Evolutionary conservation across 2,329 filamentous ascomycete genomes (phyloP), one percentile per base, ranked within the genome.

Genomic region (Hyphodiscus sp.): DNA sequence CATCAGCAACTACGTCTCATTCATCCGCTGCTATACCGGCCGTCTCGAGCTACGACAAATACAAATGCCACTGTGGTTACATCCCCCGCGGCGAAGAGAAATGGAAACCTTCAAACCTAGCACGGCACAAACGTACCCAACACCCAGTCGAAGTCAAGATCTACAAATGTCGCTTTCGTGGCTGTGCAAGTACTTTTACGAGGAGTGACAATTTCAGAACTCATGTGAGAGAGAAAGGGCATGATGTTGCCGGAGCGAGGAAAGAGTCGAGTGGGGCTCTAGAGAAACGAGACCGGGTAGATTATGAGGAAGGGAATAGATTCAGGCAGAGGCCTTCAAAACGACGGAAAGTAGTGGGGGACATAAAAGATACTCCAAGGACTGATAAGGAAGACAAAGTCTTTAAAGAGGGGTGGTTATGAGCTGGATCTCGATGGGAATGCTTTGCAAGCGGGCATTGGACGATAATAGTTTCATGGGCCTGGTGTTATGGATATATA

Each of bases 71-170:
- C 18, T 65, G 62, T 42, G 45, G 33, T 16, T 61, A 65, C 46
- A 38, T 53, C 3, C 59, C 62, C 6, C 47, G 44, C 2, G 64
- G 64, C 18, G 52, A 62, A 44, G 54, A 65, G 9, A 59, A 59
- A 49, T 66, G 63, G 63, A 64, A 61, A 53, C 47, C 48, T 8
- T 65, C 61, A 1, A 67, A 67, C 20, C 49, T 67, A 2, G 56
- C 55, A 6, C 52, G 63, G 3, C 63, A 65, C 41, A 59, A 60
- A 20, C 54, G 55, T 15, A 63, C 58, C 2, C 62, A 61, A 23
- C 63, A 67, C 45, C 43, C 52, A 2, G 16, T 30, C 7, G 49
- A 57, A 16, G 23, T 41, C 13, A 58, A 60, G 41, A 26, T 51
- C 1, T 55, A 60, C 42, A 18, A 20, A 1, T 67, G 64, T 49